These are phyloP conservation scores for Entonaema liquescens DNA, from an alignment of 495 filamentous ascomycete genomes.

Conservation along the genomic window DNA sequence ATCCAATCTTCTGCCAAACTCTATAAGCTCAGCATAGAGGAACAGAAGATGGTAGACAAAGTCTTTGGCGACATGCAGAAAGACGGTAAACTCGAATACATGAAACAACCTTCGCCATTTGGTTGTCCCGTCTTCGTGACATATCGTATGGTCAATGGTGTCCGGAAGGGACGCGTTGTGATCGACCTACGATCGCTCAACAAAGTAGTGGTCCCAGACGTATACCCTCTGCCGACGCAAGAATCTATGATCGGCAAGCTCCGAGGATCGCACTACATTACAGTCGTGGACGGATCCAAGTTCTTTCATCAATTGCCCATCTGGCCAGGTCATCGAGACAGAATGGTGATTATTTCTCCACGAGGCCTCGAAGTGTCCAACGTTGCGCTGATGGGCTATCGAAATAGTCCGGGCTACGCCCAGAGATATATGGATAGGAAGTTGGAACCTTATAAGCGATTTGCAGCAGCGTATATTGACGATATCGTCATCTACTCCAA, in stretches of 20 bases:
- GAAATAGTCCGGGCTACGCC: background rate
- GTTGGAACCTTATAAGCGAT: background rate
- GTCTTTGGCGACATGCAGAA: background rate
- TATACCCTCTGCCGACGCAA: too few relatives aligned
- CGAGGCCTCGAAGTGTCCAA: slow-evolving; percentile 17
- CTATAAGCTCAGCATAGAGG: background rate
- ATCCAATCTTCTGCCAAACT: background rate
- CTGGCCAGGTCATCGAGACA: background rate
- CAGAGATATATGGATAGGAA: slow-evolving; percentile 21
- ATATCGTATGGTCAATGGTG: background rate
- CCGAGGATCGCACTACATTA: too few relatives aligned
- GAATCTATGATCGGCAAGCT: too few relatives aligned
- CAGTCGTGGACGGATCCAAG: too few relatives aligned
- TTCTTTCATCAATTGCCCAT: slow-evolving; percentile 18
- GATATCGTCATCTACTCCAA: slow-evolving; percentile 10
- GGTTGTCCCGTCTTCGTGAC: background rate
- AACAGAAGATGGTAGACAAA: background rate
- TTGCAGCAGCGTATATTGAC: background rate
- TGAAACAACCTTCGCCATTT: background rate
- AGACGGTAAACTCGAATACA: background rate
- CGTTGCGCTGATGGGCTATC: slow-evolving; percentile 17
- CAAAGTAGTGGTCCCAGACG: too few relatives aligned
- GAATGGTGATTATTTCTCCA: slow-evolving; percentile 8
- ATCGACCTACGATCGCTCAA: too few relatives aligned
- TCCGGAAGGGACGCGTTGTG: slow-evolving; percentile 5